Evolutionary conservation across 1,284 basidiomycete species (phyloP).

Genomic region (Cerioporus squamosus): DNA sequence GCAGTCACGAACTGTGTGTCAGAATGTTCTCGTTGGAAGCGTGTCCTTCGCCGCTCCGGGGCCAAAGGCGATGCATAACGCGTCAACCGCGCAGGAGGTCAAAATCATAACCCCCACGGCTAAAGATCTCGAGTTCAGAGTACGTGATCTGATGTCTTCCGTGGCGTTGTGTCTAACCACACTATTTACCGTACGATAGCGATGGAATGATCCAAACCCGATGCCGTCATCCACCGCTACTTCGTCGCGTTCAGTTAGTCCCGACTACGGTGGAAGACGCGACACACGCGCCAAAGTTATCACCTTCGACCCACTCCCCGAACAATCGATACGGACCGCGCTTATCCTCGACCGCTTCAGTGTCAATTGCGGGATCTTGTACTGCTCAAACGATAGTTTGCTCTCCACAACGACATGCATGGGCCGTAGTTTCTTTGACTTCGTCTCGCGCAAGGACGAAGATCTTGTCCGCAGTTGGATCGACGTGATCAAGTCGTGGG

Average conservation of each 20-base stretch:
- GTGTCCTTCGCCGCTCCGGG: conserved; percentile 75
- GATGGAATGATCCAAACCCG: conserved; percentile 74
- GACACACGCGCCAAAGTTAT: conserved; percentile 32
- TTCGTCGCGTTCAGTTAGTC: conserved; percentile 15
- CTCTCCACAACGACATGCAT: conserved; percentile 58
- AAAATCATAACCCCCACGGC: conserved; percentile 70
- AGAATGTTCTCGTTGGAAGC: conserved; percentile 74
- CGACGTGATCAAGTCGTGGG: conserved; percentile 75
- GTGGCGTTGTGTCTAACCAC: not conserved
- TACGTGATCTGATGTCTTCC: conserved; percentile 37
- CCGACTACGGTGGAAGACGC: conserved; percentile 12
- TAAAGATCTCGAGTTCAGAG: conserved; percentile 69
- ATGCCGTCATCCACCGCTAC: conserved; percentile 45
- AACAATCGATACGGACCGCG: conserved; percentile 69
- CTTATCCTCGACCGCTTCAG: conserved; percentile 79
- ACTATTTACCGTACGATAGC: conserved; percentile 43
- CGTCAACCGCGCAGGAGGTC: conserved; percentile 79
- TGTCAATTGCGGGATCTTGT: conserved; percentile 60
- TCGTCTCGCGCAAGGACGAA: conserved; percentile 66
- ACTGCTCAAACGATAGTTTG: conserved; percentile 73
- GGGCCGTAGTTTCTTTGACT: conserved; percentile 75
- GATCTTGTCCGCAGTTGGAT: conserved; percentile 69
- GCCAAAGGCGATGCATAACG: conserved; percentile 73
- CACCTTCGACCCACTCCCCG: conserved; percentile 60
- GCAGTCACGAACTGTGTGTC: conserved; percentile 64